phyloP scores from a whole-genome alignment of 148 eudicot genomes.

The Heliamphora exappendiculata region DNA sequence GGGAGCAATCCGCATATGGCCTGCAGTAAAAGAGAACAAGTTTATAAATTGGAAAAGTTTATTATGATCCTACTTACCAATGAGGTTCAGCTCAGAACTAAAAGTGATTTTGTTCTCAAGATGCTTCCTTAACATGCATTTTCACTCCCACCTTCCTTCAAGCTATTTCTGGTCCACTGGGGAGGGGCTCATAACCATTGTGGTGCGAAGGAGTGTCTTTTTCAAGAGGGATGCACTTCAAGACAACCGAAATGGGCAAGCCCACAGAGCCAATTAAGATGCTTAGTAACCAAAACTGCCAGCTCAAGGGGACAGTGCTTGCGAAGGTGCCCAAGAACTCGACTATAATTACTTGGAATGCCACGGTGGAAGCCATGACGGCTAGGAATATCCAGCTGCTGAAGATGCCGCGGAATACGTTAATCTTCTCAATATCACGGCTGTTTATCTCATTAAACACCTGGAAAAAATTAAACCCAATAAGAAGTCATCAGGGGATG shows the following conservation, averaged over 20 bases:
- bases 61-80: neutral
- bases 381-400: conserved; percentile 74
- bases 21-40: too few species aligned
- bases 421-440: conserved; percentile 89
- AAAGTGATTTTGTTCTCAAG: neutral
- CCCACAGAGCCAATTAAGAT: conserved; percentile 55
- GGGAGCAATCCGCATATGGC: too few species aligned
- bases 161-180: conserved; percentile 57
- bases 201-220: conserved; percentile 23
- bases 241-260: conserved; percentile 63
- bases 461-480: conserved; percentile 30
- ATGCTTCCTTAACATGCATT: too few species aligned
- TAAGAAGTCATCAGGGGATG: conserved; percentile 1
- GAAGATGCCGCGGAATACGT: conserved; percentile 69
- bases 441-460: conserved; percentile 94
- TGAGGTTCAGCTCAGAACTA: neutral
- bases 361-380: conserved; percentile 58
- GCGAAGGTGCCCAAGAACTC: conserved; percentile 88
- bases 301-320: conserved; percentile 81
- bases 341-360: conserved; percentile 73
- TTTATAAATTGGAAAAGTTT: too few species aligned
- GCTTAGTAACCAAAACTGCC: conserved; percentile 82
- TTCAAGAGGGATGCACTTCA: conserved; percentile 82
- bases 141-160: conserved; percentile 16
- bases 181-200: conserved; percentile 61